These are phyloP conservation scores for Hericium alpestre DNA, from an alignment of 768 basidiomycete species.

Conservation along the genomic window DNA sequence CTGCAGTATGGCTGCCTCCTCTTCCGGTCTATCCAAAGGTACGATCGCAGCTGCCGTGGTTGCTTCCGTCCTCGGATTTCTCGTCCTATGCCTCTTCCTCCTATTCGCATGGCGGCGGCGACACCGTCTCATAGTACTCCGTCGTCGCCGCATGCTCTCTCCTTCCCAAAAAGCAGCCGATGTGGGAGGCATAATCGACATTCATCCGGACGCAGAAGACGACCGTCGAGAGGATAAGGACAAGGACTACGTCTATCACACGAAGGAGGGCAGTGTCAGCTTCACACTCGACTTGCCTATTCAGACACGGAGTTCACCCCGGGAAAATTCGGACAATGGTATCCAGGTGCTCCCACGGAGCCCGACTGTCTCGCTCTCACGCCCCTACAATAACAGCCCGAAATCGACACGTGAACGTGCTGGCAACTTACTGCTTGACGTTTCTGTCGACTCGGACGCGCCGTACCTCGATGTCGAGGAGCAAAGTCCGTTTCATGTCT, in stretches of 20 bases:
- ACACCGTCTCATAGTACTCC: conserved; percentile 21
- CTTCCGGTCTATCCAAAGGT: conserved; percentile 31
- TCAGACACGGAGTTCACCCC: conserved; percentile 8
- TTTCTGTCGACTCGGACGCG: conserved; percentile 1
- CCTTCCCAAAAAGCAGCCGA: conserved; percentile 2
- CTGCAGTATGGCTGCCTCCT: conserved; percentile 4
- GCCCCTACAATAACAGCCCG: background rate
- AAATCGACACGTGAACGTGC: conserved; percentile 4
- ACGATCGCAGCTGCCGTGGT: conserved; percentile 60
- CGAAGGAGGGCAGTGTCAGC: conserved; percentile 9
- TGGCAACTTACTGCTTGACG: conserved; percentile 7
- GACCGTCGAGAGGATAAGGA: background rate
- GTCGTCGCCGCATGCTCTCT: conserved; percentile 19
- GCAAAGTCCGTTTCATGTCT: conserved; percentile 3
- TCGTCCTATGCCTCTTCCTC: conserved; percentile 35
- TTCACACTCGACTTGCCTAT: conserved; percentile 14
- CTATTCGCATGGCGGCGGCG: conserved; percentile 38
- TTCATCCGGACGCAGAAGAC: conserved; percentile 6
- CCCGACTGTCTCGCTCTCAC: conserved; percentile 11
- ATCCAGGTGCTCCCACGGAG: conserved; percentile 13
- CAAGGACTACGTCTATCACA: background rate
- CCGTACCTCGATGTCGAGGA: background rate
- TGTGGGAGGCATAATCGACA: conserved; percentile 12
- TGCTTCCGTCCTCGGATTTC: conserved; percentile 40
- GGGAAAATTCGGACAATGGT: conserved; percentile 10